Percentiles rank a stretch among this genome's conserved stretches.
phyloP scores from a whole-genome alignment of 2,329 filamentous ascomycete species.

The Penicillium oxalicum region DNA sequence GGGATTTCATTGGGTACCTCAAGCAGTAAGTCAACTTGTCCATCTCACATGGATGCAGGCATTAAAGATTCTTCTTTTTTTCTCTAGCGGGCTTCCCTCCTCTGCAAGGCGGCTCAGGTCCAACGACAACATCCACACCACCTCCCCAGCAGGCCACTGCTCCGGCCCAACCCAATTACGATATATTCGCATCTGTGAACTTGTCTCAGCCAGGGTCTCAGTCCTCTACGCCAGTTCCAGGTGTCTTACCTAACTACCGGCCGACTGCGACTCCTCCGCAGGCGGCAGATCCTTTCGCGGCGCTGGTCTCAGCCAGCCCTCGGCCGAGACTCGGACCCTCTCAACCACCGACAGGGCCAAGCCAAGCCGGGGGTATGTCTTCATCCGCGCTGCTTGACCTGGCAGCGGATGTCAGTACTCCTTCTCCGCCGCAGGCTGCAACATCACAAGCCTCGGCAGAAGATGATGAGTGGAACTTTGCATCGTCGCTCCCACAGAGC shows the following conservation, averaged over 20 bases:
- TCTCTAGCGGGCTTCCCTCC: conserved; percentile 35
- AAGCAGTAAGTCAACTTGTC: conserved; percentile 40
- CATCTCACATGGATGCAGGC: neutral
- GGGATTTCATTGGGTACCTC: conserved; percentile 73
- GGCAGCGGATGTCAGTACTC: conserved; percentile 16
- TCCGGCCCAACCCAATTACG: conserved; percentile 49
- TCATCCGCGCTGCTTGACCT: conserved; percentile 33
- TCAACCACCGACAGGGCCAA: conserved; percentile 21
- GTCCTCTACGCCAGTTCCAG: conserved; percentile 45
- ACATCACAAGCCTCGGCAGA: conserved; percentile 42
- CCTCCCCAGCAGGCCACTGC: conserved; percentile 39
- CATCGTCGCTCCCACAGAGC: conserved; percentile 69
- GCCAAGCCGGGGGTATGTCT: conserved; percentile 13
- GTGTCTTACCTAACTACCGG: conserved; percentile 28
- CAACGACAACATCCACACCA: conserved; percentile 20
- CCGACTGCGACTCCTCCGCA: conserved; percentile 32
- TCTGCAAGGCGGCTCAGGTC: conserved; percentile 19
- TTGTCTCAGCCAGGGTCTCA: conserved; percentile 45
- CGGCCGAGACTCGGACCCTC: conserved; percentile 41
- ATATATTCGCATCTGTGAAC: conserved; percentile 51
- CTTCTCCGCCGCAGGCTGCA: conserved; percentile 19
- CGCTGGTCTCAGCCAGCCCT: conserved; percentile 48
- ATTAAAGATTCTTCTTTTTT: neutral
- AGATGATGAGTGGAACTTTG: conserved; percentile 93
- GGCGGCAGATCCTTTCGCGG: conserved; percentile 56